Evolutionary conservation across 345 rosid species (phyloP).

Genomic region (Mercurialis annua): DNA sequence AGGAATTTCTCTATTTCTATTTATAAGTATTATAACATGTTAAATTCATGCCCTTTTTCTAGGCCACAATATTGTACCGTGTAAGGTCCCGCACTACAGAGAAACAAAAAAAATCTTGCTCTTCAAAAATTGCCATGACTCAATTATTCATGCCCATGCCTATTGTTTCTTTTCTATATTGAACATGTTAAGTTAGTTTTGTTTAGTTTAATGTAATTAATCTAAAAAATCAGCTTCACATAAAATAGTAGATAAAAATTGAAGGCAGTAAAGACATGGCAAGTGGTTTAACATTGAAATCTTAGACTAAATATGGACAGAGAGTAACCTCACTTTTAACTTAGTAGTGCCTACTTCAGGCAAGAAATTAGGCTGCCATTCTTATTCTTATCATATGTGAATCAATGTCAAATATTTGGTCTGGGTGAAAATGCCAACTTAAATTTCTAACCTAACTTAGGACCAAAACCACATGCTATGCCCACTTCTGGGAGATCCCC

Average conservation of each 20-base stretch:
- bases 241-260: too few species aligned
- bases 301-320: too few species aligned
- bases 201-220: too few species aligned
- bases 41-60: neutral
- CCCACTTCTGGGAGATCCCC: neutral
- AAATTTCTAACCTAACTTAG: neutral
- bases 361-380: neutral
- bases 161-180: too few species aligned
- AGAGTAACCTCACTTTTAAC: neutral
- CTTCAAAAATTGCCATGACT: too few species aligned
- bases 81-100: neutral
- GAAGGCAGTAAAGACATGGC: too few species aligned
- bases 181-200: too few species aligned
- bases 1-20: too few species aligned
- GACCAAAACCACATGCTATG: neutral
- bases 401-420: neutral
- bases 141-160: too few species aligned
- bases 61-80: slow-evolving; percentile 4
- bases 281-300: neutral
- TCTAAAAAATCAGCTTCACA: too few species aligned
- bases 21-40: too few species aligned
- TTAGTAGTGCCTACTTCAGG: neutral
- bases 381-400: neutral
- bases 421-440: neutral
- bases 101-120: too few species aligned